Percentiles rank a stretch among this genome's conserved stretches.
These are phyloP conservation scores for Yarrowia phangngaensis DNA, from an alignment of 805 yeast genomes.

Conservation along the genomic window DNA sequence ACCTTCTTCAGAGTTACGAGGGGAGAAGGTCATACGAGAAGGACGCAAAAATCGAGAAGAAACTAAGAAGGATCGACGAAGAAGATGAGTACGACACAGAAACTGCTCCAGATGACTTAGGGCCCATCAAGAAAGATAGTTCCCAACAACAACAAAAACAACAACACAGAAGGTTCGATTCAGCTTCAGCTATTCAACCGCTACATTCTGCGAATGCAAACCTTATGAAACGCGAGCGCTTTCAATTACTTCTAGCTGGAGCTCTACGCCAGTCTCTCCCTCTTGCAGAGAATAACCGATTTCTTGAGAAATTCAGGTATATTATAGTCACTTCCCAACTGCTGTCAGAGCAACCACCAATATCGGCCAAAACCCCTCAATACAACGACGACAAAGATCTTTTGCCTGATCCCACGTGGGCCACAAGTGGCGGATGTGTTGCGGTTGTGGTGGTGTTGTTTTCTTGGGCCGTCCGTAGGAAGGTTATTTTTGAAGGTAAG, in stretches of 20 bases:
- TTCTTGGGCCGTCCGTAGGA: conserved; percentile 33
- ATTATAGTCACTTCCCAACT: conserved; percentile 49
- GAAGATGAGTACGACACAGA: conserved; percentile 17
- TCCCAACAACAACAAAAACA: neutral
- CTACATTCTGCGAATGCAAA: conserved; percentile 22
- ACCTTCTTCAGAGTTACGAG: conserved; percentile 21
- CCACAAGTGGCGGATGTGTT: conserved; percentile 41
- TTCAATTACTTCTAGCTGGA: conserved; percentile 31
- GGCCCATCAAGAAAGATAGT: no score
- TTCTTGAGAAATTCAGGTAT: conserved; percentile 52
- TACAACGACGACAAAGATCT: conserved; percentile 28
- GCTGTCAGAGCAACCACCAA: conserved; percentile 41
- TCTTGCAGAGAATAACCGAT: conserved; percentile 38
- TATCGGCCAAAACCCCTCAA: conserved; percentile 19
- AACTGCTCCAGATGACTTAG: neutral
- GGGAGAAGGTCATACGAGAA: conserved; percentile 16
- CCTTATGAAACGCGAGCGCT: conserved; percentile 30
- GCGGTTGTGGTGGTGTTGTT: conserved; percentile 38
- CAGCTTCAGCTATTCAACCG: conserved; percentile 28
- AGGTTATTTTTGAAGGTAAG: conserved; percentile 24
- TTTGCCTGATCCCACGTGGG: conserved; percentile 33
- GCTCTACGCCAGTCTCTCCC: conserved; percentile 35
- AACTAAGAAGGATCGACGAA: conserved; percentile 3
- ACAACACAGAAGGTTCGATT: conserved; percentile 15
- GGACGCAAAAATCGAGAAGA: conserved; percentile 14